These are phyloP conservation scores for Pedinophyceae sp. DNA, from an alignment of 139 green algal genomes.

Conservation along the genomic window DNA sequence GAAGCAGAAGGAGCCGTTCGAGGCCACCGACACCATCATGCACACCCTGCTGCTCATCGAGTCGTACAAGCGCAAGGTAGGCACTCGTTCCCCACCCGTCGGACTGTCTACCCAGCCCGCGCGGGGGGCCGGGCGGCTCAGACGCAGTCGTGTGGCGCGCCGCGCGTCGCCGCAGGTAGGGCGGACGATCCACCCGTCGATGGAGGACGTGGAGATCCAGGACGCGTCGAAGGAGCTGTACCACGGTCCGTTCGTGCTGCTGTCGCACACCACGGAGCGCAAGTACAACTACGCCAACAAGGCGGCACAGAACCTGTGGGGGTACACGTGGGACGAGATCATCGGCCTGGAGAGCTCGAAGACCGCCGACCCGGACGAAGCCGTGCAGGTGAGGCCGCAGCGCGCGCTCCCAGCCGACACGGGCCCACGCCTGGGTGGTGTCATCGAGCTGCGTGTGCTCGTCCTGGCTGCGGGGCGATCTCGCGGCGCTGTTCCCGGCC, in stretches of 20 bases:
- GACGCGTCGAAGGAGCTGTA: constrained; percentile 17
- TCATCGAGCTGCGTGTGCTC: no score
- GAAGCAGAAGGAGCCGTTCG: constrained; percentile 1
- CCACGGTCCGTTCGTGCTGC: constrained; percentile 23
- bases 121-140: not conserved
- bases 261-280: constrained; percentile 24
- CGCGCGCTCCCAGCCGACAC: not conserved
- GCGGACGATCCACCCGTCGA: not conserved
- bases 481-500: constrained; percentile 12
- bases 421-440: not conserved
- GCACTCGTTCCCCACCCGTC: not conserved
- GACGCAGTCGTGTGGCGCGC: not conserved
- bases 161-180: not conserved
- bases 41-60: constrained; percentile 1
- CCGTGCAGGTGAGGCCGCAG: not conserved
- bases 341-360: constrained; percentile 4
- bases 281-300: constrained; percentile 26
- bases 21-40: constrained; percentile 1
- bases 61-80: constrained; percentile 1
- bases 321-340: constrained; percentile 21
- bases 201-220: constrained; percentile 17
- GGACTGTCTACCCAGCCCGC: not conserved
- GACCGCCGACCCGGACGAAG: not conserved
- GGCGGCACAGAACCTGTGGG: constrained; percentile 19
- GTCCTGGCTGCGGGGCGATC: no score